phyloP scores from a whole-genome alignment of 140 eudicot genomes.

The Stevia rebaudiana region DNA sequence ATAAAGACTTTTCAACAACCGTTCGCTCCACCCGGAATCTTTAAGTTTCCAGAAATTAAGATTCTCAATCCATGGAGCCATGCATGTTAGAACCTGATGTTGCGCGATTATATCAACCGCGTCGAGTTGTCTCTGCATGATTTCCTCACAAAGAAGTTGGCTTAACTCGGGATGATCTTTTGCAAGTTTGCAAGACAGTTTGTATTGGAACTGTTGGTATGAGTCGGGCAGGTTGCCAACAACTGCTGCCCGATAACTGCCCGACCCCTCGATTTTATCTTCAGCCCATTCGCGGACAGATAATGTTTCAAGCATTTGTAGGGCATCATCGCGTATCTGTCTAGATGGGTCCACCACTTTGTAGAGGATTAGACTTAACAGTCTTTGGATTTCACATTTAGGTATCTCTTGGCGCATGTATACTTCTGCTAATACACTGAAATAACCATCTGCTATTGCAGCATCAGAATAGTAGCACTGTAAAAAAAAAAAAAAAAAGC shows the following conservation, averaged over 20 bases:
- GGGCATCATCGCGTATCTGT: constrained; percentile 98
- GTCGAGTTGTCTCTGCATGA: constrained; percentile 97
- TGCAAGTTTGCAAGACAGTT: constrained; percentile 93
- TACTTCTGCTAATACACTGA: constrained; percentile 95
- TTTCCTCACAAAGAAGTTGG: constrained; percentile 95
- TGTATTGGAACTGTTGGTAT: constrained; percentile 98
- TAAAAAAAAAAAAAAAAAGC: constrained; percentile 12
- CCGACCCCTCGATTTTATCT: constrained; percentile 79
- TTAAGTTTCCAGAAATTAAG: constrained; percentile 94
- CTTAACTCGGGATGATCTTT: constrained; percentile 98
- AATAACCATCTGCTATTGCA: constrained; percentile 96
- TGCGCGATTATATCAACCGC: constrained; percentile 99
- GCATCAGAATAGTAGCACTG: constrained; percentile 97
- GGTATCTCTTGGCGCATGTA: constrained; percentile 99
- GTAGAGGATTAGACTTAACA: constrained; percentile 84
- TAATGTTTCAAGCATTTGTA: constrained; percentile 97
- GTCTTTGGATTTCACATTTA: constrained; percentile 93
- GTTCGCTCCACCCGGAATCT: constrained; percentile 96
- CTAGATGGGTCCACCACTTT: constrained; percentile 98
- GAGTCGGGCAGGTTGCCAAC: constrained; percentile 99
- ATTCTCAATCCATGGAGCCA: constrained; percentile 99
- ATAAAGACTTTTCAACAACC: constrained; percentile 80
- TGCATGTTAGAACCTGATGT: constrained; percentile 95
- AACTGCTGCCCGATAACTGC: constrained; percentile 94
- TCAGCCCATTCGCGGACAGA: constrained; percentile 98